These are phyloP conservation scores for Boletus reticulatus DNA, from an alignment of 768 basidiomycete species.

Conservation along the genomic window DNA sequence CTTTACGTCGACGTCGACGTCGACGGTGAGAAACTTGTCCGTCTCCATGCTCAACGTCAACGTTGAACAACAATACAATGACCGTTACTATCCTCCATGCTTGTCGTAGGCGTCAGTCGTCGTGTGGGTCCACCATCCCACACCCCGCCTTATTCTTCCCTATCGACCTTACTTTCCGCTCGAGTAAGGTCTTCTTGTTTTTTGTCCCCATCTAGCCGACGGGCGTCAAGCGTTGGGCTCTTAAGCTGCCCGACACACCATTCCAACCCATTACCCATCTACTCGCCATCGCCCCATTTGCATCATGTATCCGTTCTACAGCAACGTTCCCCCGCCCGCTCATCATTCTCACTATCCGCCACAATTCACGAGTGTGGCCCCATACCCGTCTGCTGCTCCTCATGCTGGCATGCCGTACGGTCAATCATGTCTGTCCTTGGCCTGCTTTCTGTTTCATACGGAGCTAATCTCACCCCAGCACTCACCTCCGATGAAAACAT, in stretches of 20 bases:
- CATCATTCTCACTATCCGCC: not conserved
- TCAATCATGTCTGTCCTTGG: conserved; percentile 11
- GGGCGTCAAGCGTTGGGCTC: not conserved
- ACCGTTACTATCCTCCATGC: not conserved
- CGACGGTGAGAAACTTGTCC: not conserved
- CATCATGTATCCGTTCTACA: conserved; percentile 5
- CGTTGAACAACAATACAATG: conserved; percentile 3
- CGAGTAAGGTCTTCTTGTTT: not conserved
- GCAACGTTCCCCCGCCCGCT: not conserved
- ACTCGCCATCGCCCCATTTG: not conserved
- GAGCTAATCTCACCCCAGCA: conserved; percentile 7
- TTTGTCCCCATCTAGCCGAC: conserved; percentile 4
- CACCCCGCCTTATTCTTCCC: conserved; percentile 2
- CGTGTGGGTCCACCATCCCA: not conserved
- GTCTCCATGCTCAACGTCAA: not conserved
- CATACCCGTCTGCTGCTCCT: not conserved
- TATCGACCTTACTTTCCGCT: conserved; percentile 3
- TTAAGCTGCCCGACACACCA: not conserved
- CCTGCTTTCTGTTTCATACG: not conserved
- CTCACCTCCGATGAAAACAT: conserved; percentile 2
- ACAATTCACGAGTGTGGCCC: not conserved
- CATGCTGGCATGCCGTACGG: not conserved
- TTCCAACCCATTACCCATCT: not conserved
- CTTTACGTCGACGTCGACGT: too few species aligned
- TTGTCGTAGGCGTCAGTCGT: not conserved